Base-by-base conservation (phyloP, 345 rosid genomes). In the Jatropha curcas region DNA sequence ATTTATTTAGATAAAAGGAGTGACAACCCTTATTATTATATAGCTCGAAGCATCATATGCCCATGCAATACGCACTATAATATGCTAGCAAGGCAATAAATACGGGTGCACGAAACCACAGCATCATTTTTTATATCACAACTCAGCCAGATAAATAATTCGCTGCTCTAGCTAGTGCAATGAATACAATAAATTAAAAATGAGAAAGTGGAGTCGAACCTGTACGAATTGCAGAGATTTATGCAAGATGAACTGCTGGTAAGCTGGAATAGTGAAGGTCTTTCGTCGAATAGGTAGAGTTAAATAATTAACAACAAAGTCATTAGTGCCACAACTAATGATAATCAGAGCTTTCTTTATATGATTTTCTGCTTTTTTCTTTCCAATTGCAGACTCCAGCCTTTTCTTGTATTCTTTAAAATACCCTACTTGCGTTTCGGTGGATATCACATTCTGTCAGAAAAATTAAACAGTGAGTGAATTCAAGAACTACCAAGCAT, bases 241-340 rank as follows among this genome's bases (percentile, higher is more conserved):
- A 65, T 84, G 84, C 52, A 88, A 46, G 68, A 94, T 39, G 77
- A 92, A 88, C 43, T 74, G 85, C 66, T 94, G 82, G 79, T 88
- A 94, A 52, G 79, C 79, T 71, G 80, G 64, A 71, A 87, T 28
- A 34, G 86, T 67, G 83, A 68, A 94, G 73, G 77, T 84, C 31
- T 75, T 83, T 61, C 82, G 78, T 64, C 94, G 83, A 31, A 84
- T 45, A 3, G 94, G 96, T 17, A 94, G 24, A 10, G 86, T 37
- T 37, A 82, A 89, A 67, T 89, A 89, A 69, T 83, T 87, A 72
- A 86, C 60, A 6, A 89, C 74, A 57, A 87, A 89, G 70, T 89
- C 91, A 60, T 89, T 89, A 20, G 94, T 86, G 11, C 88, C 93
- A 1, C 84, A 84, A n/a, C 91, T 82, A 2, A 87, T 35, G 5